Percentiles rank a stretch among this genome's conserved stretches.
phyloP scores from a whole-genome alignment of 805 yeast species.

The Nakazawaea anatomiae region DNA sequence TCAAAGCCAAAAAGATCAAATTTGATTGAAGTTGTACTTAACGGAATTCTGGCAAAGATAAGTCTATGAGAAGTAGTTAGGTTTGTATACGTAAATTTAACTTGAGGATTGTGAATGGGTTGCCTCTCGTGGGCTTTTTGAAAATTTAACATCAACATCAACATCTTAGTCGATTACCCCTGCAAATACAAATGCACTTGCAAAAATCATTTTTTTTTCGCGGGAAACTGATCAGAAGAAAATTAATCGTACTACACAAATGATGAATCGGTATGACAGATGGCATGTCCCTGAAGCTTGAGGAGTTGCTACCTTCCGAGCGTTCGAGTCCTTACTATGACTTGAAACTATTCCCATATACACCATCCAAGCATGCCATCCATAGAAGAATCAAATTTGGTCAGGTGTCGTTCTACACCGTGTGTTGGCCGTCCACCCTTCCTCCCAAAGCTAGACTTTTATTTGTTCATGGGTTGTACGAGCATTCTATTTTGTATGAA shows the following conservation, averaged over 20 bases:
- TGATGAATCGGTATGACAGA: background rate
- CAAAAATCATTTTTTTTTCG: too few species aligned
- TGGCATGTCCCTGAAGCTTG: background rate
- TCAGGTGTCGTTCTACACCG: slow-evolving; percentile 7
- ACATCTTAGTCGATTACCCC: too few species aligned
- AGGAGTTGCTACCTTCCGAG: background rate
- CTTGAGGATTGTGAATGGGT: too few species aligned
- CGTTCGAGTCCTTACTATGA: slow-evolving; percentile 4
- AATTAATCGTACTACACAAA: too few species aligned
- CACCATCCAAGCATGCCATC: background rate
- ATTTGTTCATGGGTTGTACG: slow-evolving; percentile 70
- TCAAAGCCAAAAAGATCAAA: slow-evolving; percentile 85
- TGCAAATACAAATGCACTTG: too few species aligned
- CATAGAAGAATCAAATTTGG: slow-evolving; percentile 1
- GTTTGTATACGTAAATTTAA: too few species aligned
- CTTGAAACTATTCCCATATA: slow-evolving; percentile 4
- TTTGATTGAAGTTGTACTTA: slow-evolving; percentile 39
- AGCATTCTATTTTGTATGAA: slow-evolving; percentile 43
- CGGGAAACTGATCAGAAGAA: too few species aligned
- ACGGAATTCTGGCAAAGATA: too few species aligned
- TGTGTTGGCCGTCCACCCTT: slow-evolving; percentile 1
- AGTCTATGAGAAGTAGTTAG: too few species aligned
- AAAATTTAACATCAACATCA: too few species aligned
- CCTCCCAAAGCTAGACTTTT: slow-evolving; percentile 47
- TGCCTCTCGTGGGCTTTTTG: too few species aligned